Base-by-base conservation (phyloP, 441 rosid species). In the Erysimum pusillum region DNA sequence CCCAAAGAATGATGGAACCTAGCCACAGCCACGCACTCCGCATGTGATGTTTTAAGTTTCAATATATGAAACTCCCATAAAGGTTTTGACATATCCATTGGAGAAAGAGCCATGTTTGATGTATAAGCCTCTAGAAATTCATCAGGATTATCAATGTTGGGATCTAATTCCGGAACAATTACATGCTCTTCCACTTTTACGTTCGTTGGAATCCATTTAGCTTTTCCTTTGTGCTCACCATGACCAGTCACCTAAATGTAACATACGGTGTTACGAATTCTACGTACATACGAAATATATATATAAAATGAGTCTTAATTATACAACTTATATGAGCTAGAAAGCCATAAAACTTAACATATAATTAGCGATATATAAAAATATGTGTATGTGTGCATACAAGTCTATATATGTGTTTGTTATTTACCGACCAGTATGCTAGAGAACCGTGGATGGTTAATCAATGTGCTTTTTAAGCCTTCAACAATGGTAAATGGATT, bases 371-470 rank as follows among this genome's bases (percentile, higher is more conserved):
- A 45, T 1, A 22, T n/a, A 65, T 22, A 53, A 18, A 67, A 36
- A 10, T 35, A 25, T 32, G 11, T 56, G 7, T 10, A 49, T 34
- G 28, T 1, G 3, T 22, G 25, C 15, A 49, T 34, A 44, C 6
- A 8, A n/a, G 20, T n/a, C 9, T 11, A 14, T 32, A 7, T 58
- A 6, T 45, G 12, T 11, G 10, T 17, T 28, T 9, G 25, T 44
- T 36, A 31, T 2, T 36, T 36, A 18, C 69, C 0, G 64, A 86
- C 92, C 84, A 86, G 71, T 9, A 80, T 84, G 83, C 88, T 87
- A 25, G 88, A 84, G 82, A 89, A 91, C 28, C 97, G 97, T 76
- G 94, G 97, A 71, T 89, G 94, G 44, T 79, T 81, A 34, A 86
- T 69, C 82, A 86, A 58, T 39, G 89, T 83, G 3, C 84, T 74